Conservation (phyloP, 257 asterid genomes). For the Handroanthus guayacan region DNA sequence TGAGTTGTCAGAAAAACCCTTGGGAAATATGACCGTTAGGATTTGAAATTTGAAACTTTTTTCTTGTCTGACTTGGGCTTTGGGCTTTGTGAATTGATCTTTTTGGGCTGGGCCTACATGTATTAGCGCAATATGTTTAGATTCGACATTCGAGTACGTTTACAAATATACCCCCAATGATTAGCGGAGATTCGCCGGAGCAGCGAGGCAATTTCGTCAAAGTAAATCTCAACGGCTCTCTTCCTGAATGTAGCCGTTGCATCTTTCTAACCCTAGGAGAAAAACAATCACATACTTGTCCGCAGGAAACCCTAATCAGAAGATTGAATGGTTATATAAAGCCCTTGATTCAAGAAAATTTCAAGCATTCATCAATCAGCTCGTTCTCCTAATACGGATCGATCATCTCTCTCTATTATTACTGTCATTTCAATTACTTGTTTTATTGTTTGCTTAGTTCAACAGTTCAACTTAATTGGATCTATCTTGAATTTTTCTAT, state of each 20-base stretch:
- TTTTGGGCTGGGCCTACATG: too few species aligned
- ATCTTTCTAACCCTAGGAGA: background rate
- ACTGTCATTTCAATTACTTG: slow-evolving; percentile 20
- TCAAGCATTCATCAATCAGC: slow-evolving; percentile 29
- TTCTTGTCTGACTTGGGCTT: background rate
- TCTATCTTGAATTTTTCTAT: slow-evolving; percentile 18
- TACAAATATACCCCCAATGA: slow-evolving; percentile 33
- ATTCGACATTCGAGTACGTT: background rate
- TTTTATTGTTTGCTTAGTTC: slow-evolving; percentile 20
- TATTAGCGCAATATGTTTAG: background rate
- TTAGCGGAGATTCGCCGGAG: background rate
- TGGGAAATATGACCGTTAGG: slow-evolving; percentile 48
- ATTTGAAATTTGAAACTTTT: slow-evolving; percentile 51
- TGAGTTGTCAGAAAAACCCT: background rate
- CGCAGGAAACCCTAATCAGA: slow-evolving; percentile 37
- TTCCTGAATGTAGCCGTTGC: slow-evolving; percentile 50
- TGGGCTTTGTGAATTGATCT: background rate
- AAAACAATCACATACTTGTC: background rate
- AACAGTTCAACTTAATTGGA: slow-evolving; percentile 30
- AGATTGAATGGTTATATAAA: slow-evolving; percentile 29
- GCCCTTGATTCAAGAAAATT: slow-evolving; percentile 29
- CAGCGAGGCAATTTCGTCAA: slow-evolving; percentile 47
- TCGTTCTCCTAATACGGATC: slow-evolving; percentile 23
- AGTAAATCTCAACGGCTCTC: slow-evolving; percentile 52
- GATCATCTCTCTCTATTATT: background rate